Conservation (phyloP, 768 basidiomycete species). For the Glaciozyma martinii region DNA sequence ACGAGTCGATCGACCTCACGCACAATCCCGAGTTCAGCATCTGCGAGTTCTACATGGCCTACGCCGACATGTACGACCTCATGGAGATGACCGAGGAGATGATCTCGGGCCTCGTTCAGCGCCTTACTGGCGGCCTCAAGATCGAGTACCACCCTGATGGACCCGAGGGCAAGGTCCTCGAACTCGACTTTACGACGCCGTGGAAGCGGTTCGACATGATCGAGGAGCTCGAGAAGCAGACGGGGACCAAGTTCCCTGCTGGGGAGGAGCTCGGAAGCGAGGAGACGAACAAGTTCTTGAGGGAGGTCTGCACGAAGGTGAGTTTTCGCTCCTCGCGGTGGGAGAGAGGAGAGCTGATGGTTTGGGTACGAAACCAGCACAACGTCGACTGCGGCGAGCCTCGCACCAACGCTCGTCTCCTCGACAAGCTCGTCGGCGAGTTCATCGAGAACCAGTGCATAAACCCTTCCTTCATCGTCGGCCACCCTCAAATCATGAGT, state of each 20-base stretch:
- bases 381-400: conserved; percentile 95
- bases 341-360: neutral
- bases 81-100: conserved; percentile 94
- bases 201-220: conserved; percentile 99
- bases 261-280: conserved; percentile 80
- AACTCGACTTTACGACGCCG: conserved; percentile 79
- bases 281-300: conserved; percentile 79
- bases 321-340: conserved; percentile 2
- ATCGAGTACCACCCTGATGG: conserved; percentile 87
- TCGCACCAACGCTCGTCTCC: conserved; percentile 81
- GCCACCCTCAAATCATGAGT: conserved; percentile 99
- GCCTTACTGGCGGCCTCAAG: conserved; percentile 70
- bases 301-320: conserved; percentile 76
- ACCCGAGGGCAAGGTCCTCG: conserved; percentile 54
- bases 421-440: conserved; percentile 98
- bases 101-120: conserved; percentile 83
- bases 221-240: conserved; percentile 85
- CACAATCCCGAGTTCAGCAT: conserved; percentile 99
- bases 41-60: conserved; percentile 99
- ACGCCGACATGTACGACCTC: conserved; percentile 95
- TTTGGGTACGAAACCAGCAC: conserved; percentile 49
- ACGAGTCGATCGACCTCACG: conserved; percentile 96
- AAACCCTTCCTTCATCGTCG: conserved; percentile 94
- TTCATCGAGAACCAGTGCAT: conserved; percentile 95
- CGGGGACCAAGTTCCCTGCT: conserved; percentile 81